Conservation (phyloP, 176 grass and related monocot genomes). For the Urochloa ruziziensis region DNA sequence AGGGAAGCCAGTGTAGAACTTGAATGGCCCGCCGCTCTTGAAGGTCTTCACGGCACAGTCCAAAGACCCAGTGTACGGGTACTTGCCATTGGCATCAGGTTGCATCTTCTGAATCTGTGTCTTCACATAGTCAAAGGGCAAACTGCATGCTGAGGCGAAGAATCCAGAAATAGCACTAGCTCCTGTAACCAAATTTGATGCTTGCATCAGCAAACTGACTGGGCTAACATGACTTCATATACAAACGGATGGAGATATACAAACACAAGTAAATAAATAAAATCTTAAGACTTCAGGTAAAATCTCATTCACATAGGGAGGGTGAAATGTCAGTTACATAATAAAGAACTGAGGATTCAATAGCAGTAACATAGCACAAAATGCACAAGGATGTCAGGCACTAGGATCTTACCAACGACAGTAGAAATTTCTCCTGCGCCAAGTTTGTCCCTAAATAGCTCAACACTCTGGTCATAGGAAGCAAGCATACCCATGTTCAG, state of each 20-base stretch:
- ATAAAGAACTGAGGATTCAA: background rate
- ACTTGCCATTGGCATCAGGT: slow-evolving; percentile 91
- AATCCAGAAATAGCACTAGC: slow-evolving; percentile 98
- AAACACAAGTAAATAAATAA: background rate
- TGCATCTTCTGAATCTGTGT: slow-evolving; percentile 99
- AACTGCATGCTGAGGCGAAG: slow-evolving; percentile 93
- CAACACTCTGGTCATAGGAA: slow-evolving; percentile 93
- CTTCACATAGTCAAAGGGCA: slow-evolving; percentile 99
- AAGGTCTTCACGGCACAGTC: slow-evolving; percentile 93
- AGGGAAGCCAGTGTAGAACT: slow-evolving; percentile 99
- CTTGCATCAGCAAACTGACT: background rate
- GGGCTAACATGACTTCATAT: background rate
- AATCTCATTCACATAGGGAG: background rate
- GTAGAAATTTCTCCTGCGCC: slow-evolving; percentile 78
- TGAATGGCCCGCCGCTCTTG: slow-evolving; percentile 86
- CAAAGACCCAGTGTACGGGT: slow-evolving; percentile 88
- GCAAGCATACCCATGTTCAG: slow-evolving; percentile 99
- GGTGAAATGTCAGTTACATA: background rate
- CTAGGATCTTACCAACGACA: slow-evolving; percentile 70
- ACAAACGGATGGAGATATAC: background rate
- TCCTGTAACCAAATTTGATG: slow-evolving; percentile 47
- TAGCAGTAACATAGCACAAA: background rate
- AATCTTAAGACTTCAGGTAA: background rate
- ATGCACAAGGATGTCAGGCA: background rate
- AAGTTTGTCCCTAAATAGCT: slow-evolving; percentile 90